Conservation (phyloP, 306 rosid species). For the Lathyrus sativus region DNA sequence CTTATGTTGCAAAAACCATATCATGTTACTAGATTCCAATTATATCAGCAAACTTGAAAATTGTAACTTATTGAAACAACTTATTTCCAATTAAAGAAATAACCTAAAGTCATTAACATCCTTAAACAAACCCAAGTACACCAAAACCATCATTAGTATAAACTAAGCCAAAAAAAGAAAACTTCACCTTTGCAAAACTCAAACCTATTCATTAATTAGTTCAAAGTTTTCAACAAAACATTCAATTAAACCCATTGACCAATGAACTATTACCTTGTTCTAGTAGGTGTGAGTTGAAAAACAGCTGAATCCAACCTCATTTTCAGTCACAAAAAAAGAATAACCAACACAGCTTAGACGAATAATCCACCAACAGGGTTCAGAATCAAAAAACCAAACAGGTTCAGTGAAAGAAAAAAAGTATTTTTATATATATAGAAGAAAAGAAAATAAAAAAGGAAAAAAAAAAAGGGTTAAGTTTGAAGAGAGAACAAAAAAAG, state of each 20-base stretch:
- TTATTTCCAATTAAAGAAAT: slow-evolving; percentile 24
- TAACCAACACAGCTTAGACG: slow-evolving; percentile 32
- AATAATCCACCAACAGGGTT: slow-evolving; percentile 36
- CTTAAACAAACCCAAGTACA: slow-evolving; percentile 25
- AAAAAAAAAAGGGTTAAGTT: slow-evolving; percentile 30
- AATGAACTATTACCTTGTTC: slow-evolving; percentile 64
- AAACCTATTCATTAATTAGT: slow-evolving; percentile 11
- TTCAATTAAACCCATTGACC: slow-evolving; percentile 21
- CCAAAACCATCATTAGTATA: not conserved
- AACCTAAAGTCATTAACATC: slow-evolving; percentile 16
- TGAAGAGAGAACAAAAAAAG: slow-evolving; percentile 33
- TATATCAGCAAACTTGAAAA: slow-evolving; percentile 22
- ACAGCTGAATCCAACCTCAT: slow-evolving; percentile 81
- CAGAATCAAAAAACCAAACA: slow-evolving; percentile 36
- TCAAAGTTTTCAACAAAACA: slow-evolving; percentile 6
- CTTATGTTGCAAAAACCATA: slow-evolving; percentile 3
- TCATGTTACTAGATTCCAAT: slow-evolving; percentile 6
- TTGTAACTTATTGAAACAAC: not conserved
- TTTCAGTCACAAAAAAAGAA: slow-evolving; percentile 37
- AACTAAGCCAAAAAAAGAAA: not conserved
- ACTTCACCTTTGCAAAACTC: not conserved
- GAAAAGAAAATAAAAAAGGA: slow-evolving; percentile 27
- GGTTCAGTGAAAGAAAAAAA: slow-evolving; percentile 28
- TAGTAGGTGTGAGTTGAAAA: slow-evolving; percentile 96
- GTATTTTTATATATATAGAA: slow-evolving; percentile 16